These are phyloP conservation scores for Tetradesmus obliquus DNA, from an alignment of 139 green algal species.

Conservation along the genomic window DNA sequence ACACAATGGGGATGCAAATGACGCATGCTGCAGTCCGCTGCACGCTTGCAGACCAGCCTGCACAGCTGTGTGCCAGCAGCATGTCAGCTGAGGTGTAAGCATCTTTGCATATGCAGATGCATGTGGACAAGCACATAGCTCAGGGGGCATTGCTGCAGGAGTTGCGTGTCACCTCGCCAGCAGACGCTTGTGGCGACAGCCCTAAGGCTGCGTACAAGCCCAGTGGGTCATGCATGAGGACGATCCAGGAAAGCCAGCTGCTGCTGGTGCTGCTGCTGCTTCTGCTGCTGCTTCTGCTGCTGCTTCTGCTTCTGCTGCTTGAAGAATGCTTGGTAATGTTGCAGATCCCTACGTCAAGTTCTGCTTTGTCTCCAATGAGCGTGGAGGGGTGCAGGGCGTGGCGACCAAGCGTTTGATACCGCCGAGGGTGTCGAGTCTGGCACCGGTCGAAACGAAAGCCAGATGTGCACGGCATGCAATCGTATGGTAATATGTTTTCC, in stretches of 20 bases:
- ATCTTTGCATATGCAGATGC: no score
- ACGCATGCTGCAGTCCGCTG: neutral
- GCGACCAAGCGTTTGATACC: neutral
- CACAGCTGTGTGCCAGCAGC: neutral
- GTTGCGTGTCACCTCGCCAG: neutral
- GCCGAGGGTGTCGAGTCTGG: neutral
- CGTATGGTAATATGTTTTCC: no score
- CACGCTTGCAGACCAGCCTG: no score
- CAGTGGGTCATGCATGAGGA: neutral
- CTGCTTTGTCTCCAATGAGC: neutral
- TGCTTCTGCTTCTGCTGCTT: neutral
- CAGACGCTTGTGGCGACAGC: conserved; percentile 48
- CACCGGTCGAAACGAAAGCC: neutral
- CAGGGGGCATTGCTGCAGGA: neutral
- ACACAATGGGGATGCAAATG: neutral
- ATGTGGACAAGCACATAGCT: neutral
- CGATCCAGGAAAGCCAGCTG: neutral
- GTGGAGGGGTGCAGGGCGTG: neutral
- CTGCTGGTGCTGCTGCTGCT: neutral
- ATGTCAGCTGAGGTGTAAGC: no score
- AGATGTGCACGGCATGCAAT: neutral
- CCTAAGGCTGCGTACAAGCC: conserved; percentile 58
- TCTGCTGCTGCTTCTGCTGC: neutral
- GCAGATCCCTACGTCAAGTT: no score
- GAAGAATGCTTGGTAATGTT: no score